These are phyloP conservation scores for Lonicera japonica DNA, from an alignment of 129 eudicot genomes.

Conservation along the genomic window DNA sequence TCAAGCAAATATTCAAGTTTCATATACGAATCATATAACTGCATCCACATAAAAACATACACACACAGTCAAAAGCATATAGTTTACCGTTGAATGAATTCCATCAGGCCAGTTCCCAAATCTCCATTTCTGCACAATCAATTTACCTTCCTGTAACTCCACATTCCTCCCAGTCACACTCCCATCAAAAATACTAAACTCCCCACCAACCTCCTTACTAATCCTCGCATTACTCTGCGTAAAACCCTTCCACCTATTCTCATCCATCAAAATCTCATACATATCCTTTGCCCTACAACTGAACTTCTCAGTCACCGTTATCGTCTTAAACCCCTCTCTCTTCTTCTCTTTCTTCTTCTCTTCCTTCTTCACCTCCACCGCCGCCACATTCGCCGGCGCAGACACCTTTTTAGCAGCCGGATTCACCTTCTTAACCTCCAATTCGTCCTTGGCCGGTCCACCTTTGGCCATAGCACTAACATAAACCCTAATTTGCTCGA, in stretches of 20 bases:
- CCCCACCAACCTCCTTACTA: constrained; percentile 86
- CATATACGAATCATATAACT: too few relatives aligned
- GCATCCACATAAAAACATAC: too few relatives aligned
- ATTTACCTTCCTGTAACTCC: constrained; percentile 79
- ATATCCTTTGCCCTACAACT: constrained; percentile 78
- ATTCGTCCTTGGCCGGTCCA: constrained; percentile 82
- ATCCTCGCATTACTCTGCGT: constrained; percentile 91
- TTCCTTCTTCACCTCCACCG: constrained; percentile 28
- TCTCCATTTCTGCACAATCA: constrained; percentile 95
- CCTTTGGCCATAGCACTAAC: constrained; percentile 89
- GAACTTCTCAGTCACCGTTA: constrained; percentile 77
- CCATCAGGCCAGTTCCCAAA: constrained; percentile 97
- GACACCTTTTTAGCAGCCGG: constrained; percentile 11
- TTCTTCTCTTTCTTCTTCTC: constrained; percentile 41
- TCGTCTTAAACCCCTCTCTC: constrained; percentile 83
- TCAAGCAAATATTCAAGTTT: too few relatives aligned
- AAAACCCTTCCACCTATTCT: constrained; percentile 96
- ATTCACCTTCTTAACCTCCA: constrained; percentile 68
- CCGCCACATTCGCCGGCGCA: constrained; percentile 2
- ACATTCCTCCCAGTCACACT: constrained; percentile 67
- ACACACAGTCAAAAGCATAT: too few relatives aligned
- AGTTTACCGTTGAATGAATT: constrained; percentile 73
- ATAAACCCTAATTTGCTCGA: constrained; percentile 63
- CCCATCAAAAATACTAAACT: constrained; percentile 78
- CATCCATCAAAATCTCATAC: constrained; percentile 98